phyloP scores from a whole-genome alignment of 306 rosid genomes.

The Sindora glabra region DNA sequence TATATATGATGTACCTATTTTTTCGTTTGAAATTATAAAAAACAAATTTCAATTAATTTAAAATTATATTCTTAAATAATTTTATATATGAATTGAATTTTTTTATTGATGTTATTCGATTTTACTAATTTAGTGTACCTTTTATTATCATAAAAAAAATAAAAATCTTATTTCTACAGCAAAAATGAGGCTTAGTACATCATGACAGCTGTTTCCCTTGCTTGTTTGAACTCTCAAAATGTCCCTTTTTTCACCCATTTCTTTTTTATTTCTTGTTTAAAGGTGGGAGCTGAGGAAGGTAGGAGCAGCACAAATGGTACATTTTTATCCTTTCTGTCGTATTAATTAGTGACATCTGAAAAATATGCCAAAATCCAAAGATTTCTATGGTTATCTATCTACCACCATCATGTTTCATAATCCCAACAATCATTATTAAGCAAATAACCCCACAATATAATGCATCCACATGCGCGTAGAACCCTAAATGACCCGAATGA shows the following conservation, averaged over 20 bases:
- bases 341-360: neutral
- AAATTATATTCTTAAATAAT: too few relatives aligned
- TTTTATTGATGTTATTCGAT: too few relatives aligned
- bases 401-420: neutral
- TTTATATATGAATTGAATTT: too few relatives aligned
- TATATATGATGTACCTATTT: too few relatives aligned
- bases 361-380: slow-evolving; percentile 6
- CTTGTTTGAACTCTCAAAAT: neutral
- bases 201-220: slow-evolving; percentile 5
- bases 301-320: neutral
- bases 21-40: too few relatives aligned
- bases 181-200: neutral
- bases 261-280: neutral
- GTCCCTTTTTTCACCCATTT: neutral
- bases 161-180: neutral
- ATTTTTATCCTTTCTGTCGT: neutral
- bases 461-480: slow-evolving; percentile 19
- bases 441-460: slow-evolving; percentile 14
- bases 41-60: too few relatives aligned
- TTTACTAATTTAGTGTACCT: too few relatives aligned
- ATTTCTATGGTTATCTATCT: slow-evolving; percentile 3
- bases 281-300: neutral
- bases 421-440: slow-evolving; percentile 11
- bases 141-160: too few relatives aligned
- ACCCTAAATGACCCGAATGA: too few relatives aligned